Evolutionary conservation across 352 stramenopile genomes (phyloP).

Genomic region (Globisporangium iwayamae): DNA sequence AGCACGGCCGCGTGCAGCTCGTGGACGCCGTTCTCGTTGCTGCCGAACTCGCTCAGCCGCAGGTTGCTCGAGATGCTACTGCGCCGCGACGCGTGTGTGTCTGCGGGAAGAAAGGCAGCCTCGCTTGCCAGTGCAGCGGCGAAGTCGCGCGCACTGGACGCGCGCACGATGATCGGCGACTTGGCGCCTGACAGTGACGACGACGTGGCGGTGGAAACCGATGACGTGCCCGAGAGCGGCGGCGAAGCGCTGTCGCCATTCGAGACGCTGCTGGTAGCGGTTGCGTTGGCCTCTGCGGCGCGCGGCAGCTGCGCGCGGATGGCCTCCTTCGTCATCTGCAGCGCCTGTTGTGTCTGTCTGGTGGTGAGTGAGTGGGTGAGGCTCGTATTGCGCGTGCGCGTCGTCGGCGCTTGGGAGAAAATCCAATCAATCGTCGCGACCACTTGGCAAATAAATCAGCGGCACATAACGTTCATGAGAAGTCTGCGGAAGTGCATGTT

Average conservation of each 20-base stretch:
- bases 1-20: slow-evolving; percentile 16
- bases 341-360: background rate
- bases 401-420: background rate
- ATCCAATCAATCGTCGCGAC: too few relatives aligned
- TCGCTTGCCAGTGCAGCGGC: slow-evolving; percentile 8
- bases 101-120: slow-evolving; percentile 12
- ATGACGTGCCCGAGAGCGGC: background rate
- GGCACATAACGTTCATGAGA: too few relatives aligned
- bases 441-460: too few relatives aligned
- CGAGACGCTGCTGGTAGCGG: too few relatives aligned
- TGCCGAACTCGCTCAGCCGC: slow-evolving; percentile 11
- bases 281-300: background rate
- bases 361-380: background rate
- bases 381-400: background rate
- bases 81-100: slow-evolving; percentile 10
- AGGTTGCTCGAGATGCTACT: slow-evolving; percentile 11
- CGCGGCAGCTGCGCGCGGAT: background rate
- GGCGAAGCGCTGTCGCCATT: background rate
- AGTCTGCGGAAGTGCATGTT: too few relatives aligned
- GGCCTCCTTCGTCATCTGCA: background rate
- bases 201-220: slow-evolving; percentile 8
- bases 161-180: slow-evolving; percentile 12
- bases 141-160: slow-evolving; percentile 18
- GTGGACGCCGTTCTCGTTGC: background rate
- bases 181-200: background rate